Evolutionary conservation across 73 alveolate genomes (phyloP), one percentile per base, ranked within the genome.

Genomic region (Paramecium sexaurelia): DNA sequence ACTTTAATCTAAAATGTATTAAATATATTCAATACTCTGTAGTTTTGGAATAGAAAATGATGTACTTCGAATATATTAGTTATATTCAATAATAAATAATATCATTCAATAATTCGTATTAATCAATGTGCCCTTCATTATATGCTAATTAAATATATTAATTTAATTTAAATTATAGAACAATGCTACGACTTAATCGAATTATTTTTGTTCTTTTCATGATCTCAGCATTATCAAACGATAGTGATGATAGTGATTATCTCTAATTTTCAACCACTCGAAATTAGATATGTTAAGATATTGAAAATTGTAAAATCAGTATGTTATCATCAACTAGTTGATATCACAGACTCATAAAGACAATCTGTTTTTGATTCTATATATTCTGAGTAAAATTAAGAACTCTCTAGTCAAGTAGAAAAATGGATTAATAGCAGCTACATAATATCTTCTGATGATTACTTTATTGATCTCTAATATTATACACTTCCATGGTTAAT

Each of bases 401-500:
- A 26, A 61, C 39, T 24, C 20, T 61, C 39, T 1, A 61, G 24
- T 29, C 43, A 61, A 26, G 26, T 61, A 4, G 83, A 61, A 61
- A 26, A 26, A 61, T 61, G 83, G 83, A 61, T 61, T 61, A 29
- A 61, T 29, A 61, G 26, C 27, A 32, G 83, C 43, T 61, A 29
- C 9, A 11, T 13, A 61, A 61, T 61, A 13, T 29, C 83, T 8
- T 61, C 83, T 3, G 83, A 61, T 61, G 83, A 61, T 10, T 61
- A 61, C 26, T 61, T 61, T 26, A 29, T 15, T 9, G 39, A 61
- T 26, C 43, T 61, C 43, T 9, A 61, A 61, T 29, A 26, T 61
- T 61, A 61, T 24, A 29, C 83, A 22, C 47, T 61, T 61, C 83
- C 83, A 8, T 61, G 83, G 83, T 24, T 61, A 24, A 61, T 61